A percentile compares a stretch with the other conserved stretches of the same genome.
Conservation (phyloP, 1,139 yeast genomes). For the Geotrichum siamense region DNA sequence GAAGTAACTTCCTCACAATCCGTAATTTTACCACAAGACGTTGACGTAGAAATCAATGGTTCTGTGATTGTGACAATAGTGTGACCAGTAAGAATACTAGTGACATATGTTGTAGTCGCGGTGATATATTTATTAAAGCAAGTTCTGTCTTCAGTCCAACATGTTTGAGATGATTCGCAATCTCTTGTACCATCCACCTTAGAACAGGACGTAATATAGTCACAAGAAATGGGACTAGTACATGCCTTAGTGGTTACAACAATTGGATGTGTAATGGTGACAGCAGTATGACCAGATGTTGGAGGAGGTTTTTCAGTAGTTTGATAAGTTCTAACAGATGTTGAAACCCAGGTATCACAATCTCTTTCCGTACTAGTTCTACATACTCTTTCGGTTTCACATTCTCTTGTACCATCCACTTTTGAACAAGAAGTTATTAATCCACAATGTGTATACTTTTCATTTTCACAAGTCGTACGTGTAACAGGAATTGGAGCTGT, state of each 20-base stretch:
- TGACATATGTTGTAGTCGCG: background rate
- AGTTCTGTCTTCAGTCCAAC: background rate
- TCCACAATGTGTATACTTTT: background rate
- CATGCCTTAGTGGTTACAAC: background rate
- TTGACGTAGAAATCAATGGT: background rate
- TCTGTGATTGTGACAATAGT: background rate
- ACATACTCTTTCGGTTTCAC: background rate
- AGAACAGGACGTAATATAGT: background rate
- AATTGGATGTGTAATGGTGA: background rate
- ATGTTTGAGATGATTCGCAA: background rate
- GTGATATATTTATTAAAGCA: background rate
- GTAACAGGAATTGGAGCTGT: background rate
- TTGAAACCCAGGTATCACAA: background rate
- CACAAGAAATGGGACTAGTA: background rate
- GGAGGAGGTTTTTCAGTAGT: constrained; percentile 1
- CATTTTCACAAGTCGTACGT: background rate
- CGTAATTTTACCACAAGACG: background rate
- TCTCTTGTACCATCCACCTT: background rate
- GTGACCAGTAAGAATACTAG: background rate
- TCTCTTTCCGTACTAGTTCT: background rate
- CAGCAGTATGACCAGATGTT: background rate
- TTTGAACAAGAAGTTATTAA: background rate
- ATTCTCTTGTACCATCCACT: constrained; percentile 1
- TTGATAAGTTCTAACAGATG: background rate
- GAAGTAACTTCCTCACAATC: background rate